Conservation (phyloP, 768 basidiomycete genomes). For the Stropharia rugosoannulata region DNA sequence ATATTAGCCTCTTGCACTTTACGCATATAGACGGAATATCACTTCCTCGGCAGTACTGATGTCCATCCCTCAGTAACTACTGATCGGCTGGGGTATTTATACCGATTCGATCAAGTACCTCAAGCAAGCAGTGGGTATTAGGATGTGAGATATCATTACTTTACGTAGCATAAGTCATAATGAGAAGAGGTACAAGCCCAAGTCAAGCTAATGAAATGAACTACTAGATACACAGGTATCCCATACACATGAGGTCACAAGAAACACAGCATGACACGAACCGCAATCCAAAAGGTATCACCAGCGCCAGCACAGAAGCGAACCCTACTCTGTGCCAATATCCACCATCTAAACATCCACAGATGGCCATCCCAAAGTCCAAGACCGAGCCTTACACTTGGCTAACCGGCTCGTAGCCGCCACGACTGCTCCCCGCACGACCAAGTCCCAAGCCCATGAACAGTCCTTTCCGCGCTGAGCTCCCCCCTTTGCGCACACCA, state of each 20-base stretch:
- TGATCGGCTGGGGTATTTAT: too few relatives aligned
- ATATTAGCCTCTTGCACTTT: not conserved
- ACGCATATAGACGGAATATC: not conserved
- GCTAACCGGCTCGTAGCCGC: constrained; percentile 67
- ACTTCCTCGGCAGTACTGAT: too few relatives aligned
- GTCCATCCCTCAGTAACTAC: too few relatives aligned
- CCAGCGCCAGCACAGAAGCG: too few relatives aligned
- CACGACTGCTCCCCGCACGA: constrained; percentile 45
- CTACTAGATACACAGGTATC: constrained; percentile 17
- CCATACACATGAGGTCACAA: constrained; percentile 1
- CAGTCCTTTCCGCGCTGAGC: constrained; percentile 41
- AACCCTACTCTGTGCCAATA: not conserved
- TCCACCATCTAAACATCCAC: not conserved
- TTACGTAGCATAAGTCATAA: not conserved
- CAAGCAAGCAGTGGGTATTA: too few relatives aligned
- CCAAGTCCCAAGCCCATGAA: constrained; percentile 58
- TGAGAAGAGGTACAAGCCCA: constrained; percentile 13
- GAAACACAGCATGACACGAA: not conserved
- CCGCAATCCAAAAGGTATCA: not conserved
- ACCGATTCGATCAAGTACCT: too few relatives aligned
- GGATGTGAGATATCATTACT: not conserved
- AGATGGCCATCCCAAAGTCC: not conserved
- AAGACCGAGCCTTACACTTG: constrained; percentile 39
- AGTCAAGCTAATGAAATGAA: constrained; percentile 8
- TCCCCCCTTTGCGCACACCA: constrained; percentile 20